Percentiles rank a stretch among this genome's conserved stretches.
Evolutionary conservation across 1,284 basidiomycete genomes (phyloP).

Genomic region (Pascua sp.): DNA sequence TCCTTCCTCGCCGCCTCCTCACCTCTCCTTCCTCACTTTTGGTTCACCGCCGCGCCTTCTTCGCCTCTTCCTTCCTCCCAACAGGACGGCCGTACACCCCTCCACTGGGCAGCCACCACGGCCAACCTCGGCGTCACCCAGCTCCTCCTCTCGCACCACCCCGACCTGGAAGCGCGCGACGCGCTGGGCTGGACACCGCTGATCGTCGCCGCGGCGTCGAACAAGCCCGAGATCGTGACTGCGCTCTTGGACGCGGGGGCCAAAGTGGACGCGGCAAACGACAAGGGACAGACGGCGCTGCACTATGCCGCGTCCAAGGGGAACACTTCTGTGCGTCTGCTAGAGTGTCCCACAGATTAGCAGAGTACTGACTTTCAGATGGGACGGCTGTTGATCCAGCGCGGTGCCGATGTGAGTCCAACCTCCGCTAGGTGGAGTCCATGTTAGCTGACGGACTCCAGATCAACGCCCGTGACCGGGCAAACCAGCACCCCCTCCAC

Average conservation of each 20-base stretch:
- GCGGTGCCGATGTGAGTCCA: slow-evolving; percentile 73
- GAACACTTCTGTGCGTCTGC: slow-evolving; percentile 65
- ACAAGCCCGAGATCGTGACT: slow-evolving; percentile 69
- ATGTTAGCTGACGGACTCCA: slow-evolving; percentile 38
- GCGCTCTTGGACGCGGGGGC: slow-evolving; percentile 82
- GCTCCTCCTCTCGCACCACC: slow-evolving; percentile 67
- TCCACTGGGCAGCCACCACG: slow-evolving; percentile 84
- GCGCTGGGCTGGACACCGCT: slow-evolving; percentile 78
- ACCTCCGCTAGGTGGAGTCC: background rate
- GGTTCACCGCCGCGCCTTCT: background rate
- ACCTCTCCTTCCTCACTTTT: background rate
- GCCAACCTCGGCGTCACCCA: slow-evolving; percentile 64
- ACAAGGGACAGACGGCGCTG: slow-evolving; percentile 83
- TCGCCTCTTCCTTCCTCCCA: background rate
- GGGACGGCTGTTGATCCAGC: slow-evolving; percentile 73
- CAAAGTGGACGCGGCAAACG: slow-evolving; percentile 72
- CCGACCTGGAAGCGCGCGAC: slow-evolving; percentile 68
- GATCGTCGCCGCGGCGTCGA: slow-evolving; percentile 65
- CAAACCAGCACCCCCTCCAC: slow-evolving; percentile 84
- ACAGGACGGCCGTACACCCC: slow-evolving; percentile 80
- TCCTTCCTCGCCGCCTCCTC: background rate
- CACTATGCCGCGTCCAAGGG: slow-evolving; percentile 95
- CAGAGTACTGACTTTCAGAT: slow-evolving; percentile 59
- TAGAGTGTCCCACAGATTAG: no score
- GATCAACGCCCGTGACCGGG: slow-evolving; percentile 88